Evolutionary conservation across 208 protist species (phyloP).

Genomic region (Crithidia bombi): DNA sequence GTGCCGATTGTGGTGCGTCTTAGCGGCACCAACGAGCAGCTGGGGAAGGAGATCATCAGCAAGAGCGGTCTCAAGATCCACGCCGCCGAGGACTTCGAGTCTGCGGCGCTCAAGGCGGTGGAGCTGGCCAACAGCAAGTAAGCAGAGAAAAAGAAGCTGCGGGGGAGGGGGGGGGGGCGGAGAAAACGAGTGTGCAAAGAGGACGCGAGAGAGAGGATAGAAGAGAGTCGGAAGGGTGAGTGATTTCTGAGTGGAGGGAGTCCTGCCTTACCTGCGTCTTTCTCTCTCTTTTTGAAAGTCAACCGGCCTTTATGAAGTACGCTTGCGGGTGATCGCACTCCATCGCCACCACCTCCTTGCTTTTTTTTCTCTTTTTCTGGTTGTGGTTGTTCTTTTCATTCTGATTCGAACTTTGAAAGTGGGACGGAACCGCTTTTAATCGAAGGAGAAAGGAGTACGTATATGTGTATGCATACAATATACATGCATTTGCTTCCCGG

Average conservation of each 20-base stretch:
- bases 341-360: conserved; percentile 15
- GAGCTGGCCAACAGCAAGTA: conserved; percentile 47
- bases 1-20: conserved; percentile 96
- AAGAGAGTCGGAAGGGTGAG: not conserved
- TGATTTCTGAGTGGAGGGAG: not conserved
- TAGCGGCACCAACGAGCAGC: conserved; percentile 95
- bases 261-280: not conserved
- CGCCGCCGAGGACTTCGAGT: conserved; percentile 84
- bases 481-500: too few species aligned
- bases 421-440: too few species aligned
- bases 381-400: conserved; percentile 13
- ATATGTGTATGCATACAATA: too few species aligned
- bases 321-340: not conserved
- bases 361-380: conserved; percentile 15
- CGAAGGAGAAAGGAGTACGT: not conserved
- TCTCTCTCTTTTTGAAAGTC: conserved; percentile 4
- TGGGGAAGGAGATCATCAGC: conserved; percentile 94
- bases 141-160: not conserved
- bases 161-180: not conserved
- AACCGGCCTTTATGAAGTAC: not conserved
- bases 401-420: not conserved
- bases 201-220: not conserved
- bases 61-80: conserved; percentile 87
- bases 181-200: not conserved
- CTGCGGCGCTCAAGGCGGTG: conserved; percentile 78